phyloP scores from a whole-genome alignment of 768 basidiomycete species.

The Pisolithus tinctorius region DNA sequence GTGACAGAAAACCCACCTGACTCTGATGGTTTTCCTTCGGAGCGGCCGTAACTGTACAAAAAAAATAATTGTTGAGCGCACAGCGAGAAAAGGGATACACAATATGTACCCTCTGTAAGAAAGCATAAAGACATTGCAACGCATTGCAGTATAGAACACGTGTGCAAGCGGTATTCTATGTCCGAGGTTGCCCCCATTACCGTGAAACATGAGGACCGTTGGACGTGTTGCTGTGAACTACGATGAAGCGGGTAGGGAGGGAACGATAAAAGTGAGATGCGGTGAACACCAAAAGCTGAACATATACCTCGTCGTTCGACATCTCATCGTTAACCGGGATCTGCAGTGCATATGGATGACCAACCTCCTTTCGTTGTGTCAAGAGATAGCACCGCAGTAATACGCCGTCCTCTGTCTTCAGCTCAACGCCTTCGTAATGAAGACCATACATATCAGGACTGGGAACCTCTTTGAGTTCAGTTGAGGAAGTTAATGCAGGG shows the following conservation, averaged over 20 bases:
- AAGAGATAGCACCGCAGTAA: constrained; percentile 75
- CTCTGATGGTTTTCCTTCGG: constrained; percentile 83
- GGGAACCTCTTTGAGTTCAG: constrained; percentile 50
- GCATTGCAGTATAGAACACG: constrained; percentile 73
- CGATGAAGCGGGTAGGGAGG: neutral
- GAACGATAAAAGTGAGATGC: neutral
- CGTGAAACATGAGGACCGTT: constrained; percentile 91
- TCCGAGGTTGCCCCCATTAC: constrained; percentile 81
- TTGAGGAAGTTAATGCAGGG: neutral
- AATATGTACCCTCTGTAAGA: constrained; percentile 79
- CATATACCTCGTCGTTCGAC: constrained; percentile 54
- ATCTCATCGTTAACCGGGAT: constrained; percentile 33
- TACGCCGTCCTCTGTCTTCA: constrained; percentile 68
- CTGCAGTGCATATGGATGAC: constrained; percentile 24
- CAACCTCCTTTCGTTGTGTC: constrained; percentile 48
- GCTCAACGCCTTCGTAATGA: constrained; percentile 65
- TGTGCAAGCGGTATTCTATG: constrained; percentile 86
- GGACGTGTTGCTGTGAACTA: constrained; percentile 54
- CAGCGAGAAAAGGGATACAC: neutral
- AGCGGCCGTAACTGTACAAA: constrained; percentile 68
- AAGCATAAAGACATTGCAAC: constrained; percentile 92
- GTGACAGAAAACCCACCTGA: constrained; percentile 42
- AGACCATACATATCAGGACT: constrained; percentile 63
- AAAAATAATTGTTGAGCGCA: neutral
- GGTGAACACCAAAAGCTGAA: neutral